Evolutionary conservation across 805 yeast genomes (phyloP), one percentile per base, ranked within the genome.

Genomic region (Nakazawaea molendinolei): DNA sequence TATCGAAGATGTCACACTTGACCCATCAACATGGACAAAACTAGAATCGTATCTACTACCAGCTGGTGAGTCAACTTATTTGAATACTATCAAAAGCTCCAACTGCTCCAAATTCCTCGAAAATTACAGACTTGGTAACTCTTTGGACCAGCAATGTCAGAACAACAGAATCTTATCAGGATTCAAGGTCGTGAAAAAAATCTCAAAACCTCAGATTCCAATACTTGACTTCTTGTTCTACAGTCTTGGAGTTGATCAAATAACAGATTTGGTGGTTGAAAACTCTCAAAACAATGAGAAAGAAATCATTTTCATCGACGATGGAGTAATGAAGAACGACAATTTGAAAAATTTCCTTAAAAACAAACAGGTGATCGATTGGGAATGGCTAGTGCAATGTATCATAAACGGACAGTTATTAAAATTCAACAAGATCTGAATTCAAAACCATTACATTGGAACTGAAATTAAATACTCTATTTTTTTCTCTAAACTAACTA

Each of bases 61-160:
- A 1, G 74, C 92, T 0, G 96, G 96, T 0, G 72, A 69, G 23
- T 77, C 87, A 30, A 56, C 23, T 45, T 62, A 12, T 47, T 77
- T 5, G 10, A 30, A 45, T 21, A 44, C 63, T 16, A 44, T 67
- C 1, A 70, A 66, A 45, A 74, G 84, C 31, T 50, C 65, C 26
- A 74, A 80, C 38, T 58, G 77, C 2, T 63, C 45, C 36, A 48
- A 44, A 29, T 80, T 69, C 51, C 48, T 63, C 21, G 43, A 43
- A 5, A 69, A 67, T 13, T 65, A 58, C 43, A 49, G 57, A 2
- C 30, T 37, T 0, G 63, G 63, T 0, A 31, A 32, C 0, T 26
- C 44, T 1, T 48, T 79, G 25, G 33, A 46, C 4, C 45, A 55
- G 3, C 86, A 79, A 43, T 44, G 70, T 0, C 42, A 43, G 1